Base-by-base conservation (phyloP, 371 early-diverging fungal species). In the Scutellospora calospora region DNA sequence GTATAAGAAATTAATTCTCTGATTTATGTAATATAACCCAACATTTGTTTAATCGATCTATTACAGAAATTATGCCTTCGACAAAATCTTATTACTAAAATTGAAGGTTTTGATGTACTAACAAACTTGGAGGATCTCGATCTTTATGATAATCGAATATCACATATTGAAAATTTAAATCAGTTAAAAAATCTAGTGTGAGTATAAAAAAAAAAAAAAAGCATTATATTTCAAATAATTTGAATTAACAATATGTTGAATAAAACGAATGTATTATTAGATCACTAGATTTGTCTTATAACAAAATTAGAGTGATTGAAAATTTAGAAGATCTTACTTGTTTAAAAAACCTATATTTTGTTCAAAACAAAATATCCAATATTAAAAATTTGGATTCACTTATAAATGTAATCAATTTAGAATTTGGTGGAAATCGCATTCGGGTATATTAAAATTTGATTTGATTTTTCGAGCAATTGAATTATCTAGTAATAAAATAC, bases 351-450 rank as follows among this genome's bases (percentile, higher is more conserved):
- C 80, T 97, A 49, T 97, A 90, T 83, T 92, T 97, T 83, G 96
- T 95, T 80, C 92, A 93, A 83, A 97, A 97, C 88, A 93, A 93
- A 83, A 94, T 97, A 51, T 85, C 90, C 3, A 88, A 84, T 1
- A 95, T 97, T 71, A 93, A 95, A 76, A 92, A 94, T 66, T 85
- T 98, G 79, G 86, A 87, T 45, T 83, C 84, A 0, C 85, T 97
- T 33, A 85, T 87, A 8, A 87, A 91, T 59, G 78, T 98, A 18
- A 90, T 88, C 8, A 95, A 94, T 81, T 86, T 98, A 62, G 99
- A 98, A 83, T 90, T 98, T 1, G 99, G 99, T 20, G 97, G 97
- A 9, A 98, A 98, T 85, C 91, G 95, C 16, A 96, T 98, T 81
- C 88, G 97, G 74, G 94, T 93, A 69, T 62, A 38, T 68, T 33